A percentile compares a stretch with the other conserved stretches of the same genome.
Conservation (phyloP, 495 filamentous ascomycete genomes). For the Chaetomium cochliodes region DNA sequence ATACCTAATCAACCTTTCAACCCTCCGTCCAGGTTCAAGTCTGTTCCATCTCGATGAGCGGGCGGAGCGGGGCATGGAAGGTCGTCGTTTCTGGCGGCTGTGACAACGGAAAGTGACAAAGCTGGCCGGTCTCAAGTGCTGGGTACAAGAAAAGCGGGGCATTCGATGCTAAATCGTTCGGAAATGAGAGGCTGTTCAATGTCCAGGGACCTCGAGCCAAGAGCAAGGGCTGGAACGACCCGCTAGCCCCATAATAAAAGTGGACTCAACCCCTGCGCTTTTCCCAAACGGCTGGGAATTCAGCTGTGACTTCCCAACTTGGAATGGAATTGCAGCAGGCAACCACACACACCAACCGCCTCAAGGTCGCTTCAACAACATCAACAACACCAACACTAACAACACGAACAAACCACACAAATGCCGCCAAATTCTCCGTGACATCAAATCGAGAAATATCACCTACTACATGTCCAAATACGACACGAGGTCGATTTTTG, state of each 20-base stretch:
- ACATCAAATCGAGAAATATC: not conserved
- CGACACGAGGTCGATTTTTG: not conserved
- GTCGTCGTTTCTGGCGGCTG: slow-evolving; percentile 15
- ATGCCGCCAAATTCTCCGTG: not conserved
- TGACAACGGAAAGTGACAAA: not conserved
- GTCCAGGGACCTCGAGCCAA: slow-evolving; percentile 3
- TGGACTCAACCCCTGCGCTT: slow-evolving; percentile 20
- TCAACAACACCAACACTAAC: not conserved
- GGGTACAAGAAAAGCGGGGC: not conserved
- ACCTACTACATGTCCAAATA: not conserved
- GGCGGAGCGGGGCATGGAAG: not conserved
- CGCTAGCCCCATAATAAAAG: slow-evolving; percentile 20
- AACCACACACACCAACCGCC: slow-evolving; percentile 1
- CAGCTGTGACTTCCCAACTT: slow-evolving; percentile 15
- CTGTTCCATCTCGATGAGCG: not conserved
- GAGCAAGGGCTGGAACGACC: slow-evolving; percentile 30
- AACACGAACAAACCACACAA: not conserved
- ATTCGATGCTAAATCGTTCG: not conserved
- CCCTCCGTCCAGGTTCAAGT: too few species aligned
- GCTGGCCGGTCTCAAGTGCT: not conserved
- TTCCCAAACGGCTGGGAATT: slow-evolving; percentile 29
- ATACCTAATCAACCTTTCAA: too few species aligned
- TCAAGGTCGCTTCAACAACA: not conserved
- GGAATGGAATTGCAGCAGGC: slow-evolving; percentile 5
- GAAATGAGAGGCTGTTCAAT: slow-evolving; percentile 3